A percentile compares a stretch with the other conserved stretches of the same genome.
Conservation (phyloP, 768 basidiomycete species). For the Auricularia sp. region DNA sequence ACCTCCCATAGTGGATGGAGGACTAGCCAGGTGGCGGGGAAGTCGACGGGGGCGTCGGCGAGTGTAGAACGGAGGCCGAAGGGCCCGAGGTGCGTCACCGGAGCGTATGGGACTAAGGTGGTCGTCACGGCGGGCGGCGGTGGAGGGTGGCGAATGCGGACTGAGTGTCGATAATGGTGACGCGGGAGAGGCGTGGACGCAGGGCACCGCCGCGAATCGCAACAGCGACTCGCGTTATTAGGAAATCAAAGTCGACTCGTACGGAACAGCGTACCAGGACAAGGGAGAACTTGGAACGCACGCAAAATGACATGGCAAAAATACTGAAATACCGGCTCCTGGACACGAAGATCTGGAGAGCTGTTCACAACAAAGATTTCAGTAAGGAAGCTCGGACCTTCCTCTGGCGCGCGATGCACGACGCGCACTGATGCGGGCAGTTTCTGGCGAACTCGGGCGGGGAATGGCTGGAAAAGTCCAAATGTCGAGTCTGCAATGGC, state of each 20-base stretch:
- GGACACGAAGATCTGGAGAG: conserved; percentile 10
- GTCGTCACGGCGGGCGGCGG: too few relatives aligned
- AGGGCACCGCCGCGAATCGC: too few relatives aligned
- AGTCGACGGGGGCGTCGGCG: too few relatives aligned
- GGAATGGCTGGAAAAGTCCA: conserved; percentile 8
- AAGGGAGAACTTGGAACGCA: conserved; percentile 5
- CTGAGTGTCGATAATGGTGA: too few relatives aligned
- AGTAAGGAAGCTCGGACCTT: conserved; percentile 28
- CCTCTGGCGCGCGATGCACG: conserved; percentile 19
- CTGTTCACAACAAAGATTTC: conserved; percentile 17
- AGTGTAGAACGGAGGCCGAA: too few relatives aligned
- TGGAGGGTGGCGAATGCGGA: too few relatives aligned
- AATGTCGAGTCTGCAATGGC: neutral
- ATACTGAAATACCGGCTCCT: conserved; percentile 16
- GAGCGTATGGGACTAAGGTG: too few relatives aligned
- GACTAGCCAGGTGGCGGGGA: too few relatives aligned
- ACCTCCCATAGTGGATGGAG: too few relatives aligned
- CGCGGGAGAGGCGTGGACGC: too few relatives aligned
- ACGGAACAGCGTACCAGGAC: neutral
- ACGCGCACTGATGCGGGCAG: conserved; percentile 17
- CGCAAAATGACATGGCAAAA: conserved; percentile 24
- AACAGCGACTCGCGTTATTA: neutral
- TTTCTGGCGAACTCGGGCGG: conserved; percentile 11
- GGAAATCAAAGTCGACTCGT: neutral
- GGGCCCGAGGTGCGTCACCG: too few relatives aligned